Percentiles rank a stretch among this genome's conserved stretches.
These are phyloP conservation scores for Leccinum disarticulatum DNA, from an alignment of 768 basidiomycete genomes.

Conservation along the genomic window DNA sequence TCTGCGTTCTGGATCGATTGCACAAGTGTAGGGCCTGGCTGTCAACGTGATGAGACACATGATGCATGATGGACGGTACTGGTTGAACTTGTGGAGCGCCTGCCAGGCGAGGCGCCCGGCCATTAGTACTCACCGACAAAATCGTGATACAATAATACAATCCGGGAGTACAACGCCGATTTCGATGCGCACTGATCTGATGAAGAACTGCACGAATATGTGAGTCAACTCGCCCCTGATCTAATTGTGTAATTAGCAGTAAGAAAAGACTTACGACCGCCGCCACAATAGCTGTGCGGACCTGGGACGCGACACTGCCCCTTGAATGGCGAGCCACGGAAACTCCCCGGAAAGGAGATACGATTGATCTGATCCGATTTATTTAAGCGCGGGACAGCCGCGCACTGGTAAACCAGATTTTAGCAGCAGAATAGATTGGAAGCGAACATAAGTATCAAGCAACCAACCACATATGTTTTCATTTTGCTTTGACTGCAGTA, in stretches of 20 bases:
- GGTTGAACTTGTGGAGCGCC: neutral
- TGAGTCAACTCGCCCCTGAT: neutral
- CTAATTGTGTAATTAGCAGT: neutral
- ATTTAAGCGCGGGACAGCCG: too few relatives aligned
- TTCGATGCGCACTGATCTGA: neutral
- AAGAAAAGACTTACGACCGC: neutral
- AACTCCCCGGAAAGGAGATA: too few relatives aligned
- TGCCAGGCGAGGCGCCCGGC: neutral
- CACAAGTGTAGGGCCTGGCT: neutral
- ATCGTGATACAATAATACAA: too few relatives aligned
- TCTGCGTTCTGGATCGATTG: neutral
- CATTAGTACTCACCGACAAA: neutral
- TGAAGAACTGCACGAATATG: neutral
- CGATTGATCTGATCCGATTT: too few relatives aligned
- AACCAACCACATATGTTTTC: neutral
- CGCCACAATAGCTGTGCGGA: too few relatives aligned
- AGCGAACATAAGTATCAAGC: neutral
- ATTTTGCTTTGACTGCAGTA: too few relatives aligned
- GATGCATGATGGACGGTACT: neutral
- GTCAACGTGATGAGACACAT: neutral
- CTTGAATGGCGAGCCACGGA: too few relatives aligned
- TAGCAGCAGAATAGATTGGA: neutral
- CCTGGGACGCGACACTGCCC: too few relatives aligned
- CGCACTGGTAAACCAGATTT: neutral
- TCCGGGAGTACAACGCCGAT: neutral